These are phyloP conservation scores for Chalara sp. DNA, from an alignment of 2,329 filamentous ascomycete species.

Conservation along the genomic window DNA sequence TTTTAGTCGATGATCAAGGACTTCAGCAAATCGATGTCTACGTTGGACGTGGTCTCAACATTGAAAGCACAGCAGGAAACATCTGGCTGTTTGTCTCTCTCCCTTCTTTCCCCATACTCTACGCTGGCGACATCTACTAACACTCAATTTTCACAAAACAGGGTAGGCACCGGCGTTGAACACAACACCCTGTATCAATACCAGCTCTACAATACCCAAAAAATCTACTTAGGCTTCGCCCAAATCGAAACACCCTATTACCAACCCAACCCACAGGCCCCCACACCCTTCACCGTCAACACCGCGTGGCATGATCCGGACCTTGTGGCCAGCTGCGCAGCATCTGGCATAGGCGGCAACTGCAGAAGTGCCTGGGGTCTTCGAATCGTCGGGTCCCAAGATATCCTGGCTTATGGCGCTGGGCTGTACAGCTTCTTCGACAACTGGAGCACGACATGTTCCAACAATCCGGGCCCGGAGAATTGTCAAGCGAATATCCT, in stretches of 20 bases:
- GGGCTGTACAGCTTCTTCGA: constrained; percentile 55
- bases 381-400: constrained; percentile 44
- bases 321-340: constrained; percentile 38
- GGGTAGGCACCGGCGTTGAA: constrained; percentile 31
- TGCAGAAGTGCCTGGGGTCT: constrained; percentile 60
- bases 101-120: no score
- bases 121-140: not conserved
- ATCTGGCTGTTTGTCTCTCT: not conserved
- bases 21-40: not conserved
- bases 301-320: constrained; percentile 39
- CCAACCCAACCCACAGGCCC: constrained; percentile 56
- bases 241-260: constrained; percentile 43
- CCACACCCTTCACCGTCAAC: constrained; percentile 51
- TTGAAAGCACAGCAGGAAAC: not conserved
- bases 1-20: constrained; percentile 29
- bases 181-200: constrained; percentile 48
- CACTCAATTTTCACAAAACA: not conserved
- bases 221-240: constrained; percentile 18
- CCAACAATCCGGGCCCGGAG: constrained; percentile 3
- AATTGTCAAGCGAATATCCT: constrained; percentile 17
- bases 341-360: constrained; percentile 28
- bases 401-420: constrained; percentile 43
- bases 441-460: constrained; percentile 38
- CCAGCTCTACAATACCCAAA: constrained; percentile 33
- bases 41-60: not conserved